Percentiles rank a stretch among this genome's conserved stretches.
phyloP scores from a whole-genome alignment of 768 basidiomycete species.

The Boletus subparvulus region DNA sequence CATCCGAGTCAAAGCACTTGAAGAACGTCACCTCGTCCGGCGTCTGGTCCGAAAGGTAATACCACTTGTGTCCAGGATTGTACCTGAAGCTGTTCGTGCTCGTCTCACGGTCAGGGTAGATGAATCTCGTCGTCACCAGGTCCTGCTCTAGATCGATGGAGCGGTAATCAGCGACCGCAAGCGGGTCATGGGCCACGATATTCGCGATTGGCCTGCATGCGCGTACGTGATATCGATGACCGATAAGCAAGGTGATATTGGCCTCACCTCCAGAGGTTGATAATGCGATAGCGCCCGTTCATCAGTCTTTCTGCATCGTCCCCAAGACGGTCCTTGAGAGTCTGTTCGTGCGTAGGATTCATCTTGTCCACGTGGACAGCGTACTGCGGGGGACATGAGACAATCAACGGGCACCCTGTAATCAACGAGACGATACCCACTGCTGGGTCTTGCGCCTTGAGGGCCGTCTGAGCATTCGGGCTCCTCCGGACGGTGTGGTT shows the following conservation, averaged over 20 bases:
- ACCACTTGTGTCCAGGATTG: conserved; percentile 38
- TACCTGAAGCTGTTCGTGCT: conserved; percentile 27
- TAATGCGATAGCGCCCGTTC: conserved; percentile 39
- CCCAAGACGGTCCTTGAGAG: conserved; percentile 27
- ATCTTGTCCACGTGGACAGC: not conserved
- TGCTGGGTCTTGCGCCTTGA: not conserved
- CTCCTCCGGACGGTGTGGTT: conserved; percentile 1
- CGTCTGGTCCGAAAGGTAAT: conserved; percentile 37
- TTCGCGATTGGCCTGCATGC: not conserved
- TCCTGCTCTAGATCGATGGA: not conserved
- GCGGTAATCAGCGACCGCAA: not conserved
- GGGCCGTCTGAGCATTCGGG: not conserved
- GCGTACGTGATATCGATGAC: not conserved
- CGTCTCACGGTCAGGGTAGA: conserved; percentile 33
- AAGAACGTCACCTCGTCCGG: conserved; percentile 41
- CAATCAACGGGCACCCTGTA: not conserved
- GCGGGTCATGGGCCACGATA: not conserved
- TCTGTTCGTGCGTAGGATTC: not conserved
- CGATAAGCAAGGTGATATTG: not conserved
- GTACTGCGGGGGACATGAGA: not conserved
- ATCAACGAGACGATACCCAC: not conserved
- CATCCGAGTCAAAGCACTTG: conserved; percentile 45
- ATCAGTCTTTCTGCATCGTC: conserved; percentile 43
- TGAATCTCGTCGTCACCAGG: conserved; percentile 24
- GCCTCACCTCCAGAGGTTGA: conserved; percentile 42